Evolutionary conservation across 1,284 basidiomycete genomes (phyloP), one percentile per base, ranked within the genome.

Genomic region (Naganishia sp.): DNA sequence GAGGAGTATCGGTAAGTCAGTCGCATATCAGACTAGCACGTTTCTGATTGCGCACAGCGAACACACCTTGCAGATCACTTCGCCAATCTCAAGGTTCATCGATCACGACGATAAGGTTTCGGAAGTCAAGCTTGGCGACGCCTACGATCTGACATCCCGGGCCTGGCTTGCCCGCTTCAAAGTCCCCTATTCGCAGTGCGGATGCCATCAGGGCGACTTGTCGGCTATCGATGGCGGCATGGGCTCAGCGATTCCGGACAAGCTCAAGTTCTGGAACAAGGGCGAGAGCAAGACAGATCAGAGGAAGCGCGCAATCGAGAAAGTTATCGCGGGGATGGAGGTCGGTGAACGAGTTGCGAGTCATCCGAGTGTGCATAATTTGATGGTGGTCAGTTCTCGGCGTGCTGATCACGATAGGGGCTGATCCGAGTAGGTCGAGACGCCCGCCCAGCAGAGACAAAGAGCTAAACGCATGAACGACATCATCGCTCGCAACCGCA

Each of bases 1-100:
- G 58, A 50, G 3, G 45, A 66, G 7, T 80, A 78, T 63, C 63
- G 70, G 56, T 65, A 51, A 41, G 63, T 55, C 10, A 39, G 13
- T 9, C 35, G 35, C 10, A 39, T 39, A 10, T 0, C 35, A 39
- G 3, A 10, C 10, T 3, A 21, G 10, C 13, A 2, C 49, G 13
- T 6, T 3, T 25, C 13, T 28, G 5, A 21, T 25, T 3, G 11
- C 32, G 10, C n/a, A 31, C 25, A 61, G 57, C 15, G n/a, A 21
- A 6, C 47, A 52, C 17, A 56, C 46, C 3, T 5, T 60, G 11
- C 50, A 28, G 17, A 43, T 52, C 43, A 54, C 46, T 6, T 32
- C 51, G 32, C 57, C 57, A 18, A 64, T 60, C 31, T 13, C 28
- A 17, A 65, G 65, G 3, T 69, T 69, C 55, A 61, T 69, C 49